Evolutionary conservation across 164 flowering plant genomes (phyloP), one percentile per base, ranked within the genome.

Genomic region (Vitis rupestris): DNA sequence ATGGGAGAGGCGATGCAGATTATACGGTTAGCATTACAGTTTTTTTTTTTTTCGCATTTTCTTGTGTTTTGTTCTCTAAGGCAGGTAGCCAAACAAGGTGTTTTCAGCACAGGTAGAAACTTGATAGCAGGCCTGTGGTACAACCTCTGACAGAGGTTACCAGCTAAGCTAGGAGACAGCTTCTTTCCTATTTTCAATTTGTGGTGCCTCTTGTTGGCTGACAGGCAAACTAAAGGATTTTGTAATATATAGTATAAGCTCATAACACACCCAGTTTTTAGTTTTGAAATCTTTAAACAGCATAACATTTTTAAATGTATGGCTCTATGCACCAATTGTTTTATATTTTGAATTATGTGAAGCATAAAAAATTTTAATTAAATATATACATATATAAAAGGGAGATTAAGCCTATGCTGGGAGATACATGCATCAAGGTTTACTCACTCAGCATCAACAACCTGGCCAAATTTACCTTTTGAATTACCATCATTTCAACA

Each of bases 1-100:
- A 61, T 81, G 88, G 78, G 56, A 81, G 76, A 73, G 49, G 75
- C 63, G 81, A 77, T 64, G 37, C 67, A 49, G 82, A 79, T 51
- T 30, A 70, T 75, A 65, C 56, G 83, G 95, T 90, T 57, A 17
- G 84, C 44, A 59, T 63, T 63, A 11, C 44, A 51, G 17, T 12
- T 15, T 8, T 30, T 50, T 2, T 16, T 16, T 15, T 61, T 37
- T 31, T 61, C 49, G 17, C 7, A 52, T 67, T 12, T 53, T 59
- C 19, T n/a, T 10, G 29, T 60, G 1, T 48, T 59, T 64, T 62
- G 10, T 17, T 66, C 61, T 27, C 23, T 63, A 5, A 65, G 10
- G 68, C 59, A 8, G 31, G 14, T 60, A 13, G 50, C 49, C 5
- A 49, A 31, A 61, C 10, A 37, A 44, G 27, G 51, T 62, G 52